Evolutionary conservation across 345 rosid species (phyloP).

Genomic region (Adansonia digitata): DNA sequence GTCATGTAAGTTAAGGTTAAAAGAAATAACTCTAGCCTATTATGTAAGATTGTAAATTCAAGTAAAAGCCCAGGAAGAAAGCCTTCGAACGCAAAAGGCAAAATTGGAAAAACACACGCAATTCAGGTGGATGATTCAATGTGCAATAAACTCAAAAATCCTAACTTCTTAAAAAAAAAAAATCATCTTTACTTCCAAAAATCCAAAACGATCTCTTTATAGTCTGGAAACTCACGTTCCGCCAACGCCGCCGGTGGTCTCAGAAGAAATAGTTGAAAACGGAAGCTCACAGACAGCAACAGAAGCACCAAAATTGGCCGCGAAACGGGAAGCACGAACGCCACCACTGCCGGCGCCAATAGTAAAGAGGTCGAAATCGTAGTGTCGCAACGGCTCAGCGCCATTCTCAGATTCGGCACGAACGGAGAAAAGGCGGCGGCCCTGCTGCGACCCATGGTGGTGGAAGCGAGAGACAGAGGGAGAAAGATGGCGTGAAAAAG

Average conservation of each 20-base stretch:
- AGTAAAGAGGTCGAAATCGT: slow-evolving; percentile 93
- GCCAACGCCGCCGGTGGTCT: slow-evolving; percentile 86
- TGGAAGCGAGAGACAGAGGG: slow-evolving; percentile 22
- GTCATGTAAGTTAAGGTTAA: background rate
- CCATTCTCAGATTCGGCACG: slow-evolving; percentile 60
- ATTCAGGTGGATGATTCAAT: background rate
- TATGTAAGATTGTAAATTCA: background rate
- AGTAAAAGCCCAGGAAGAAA: background rate
- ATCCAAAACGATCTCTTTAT: background rate
- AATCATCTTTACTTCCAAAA: background rate
- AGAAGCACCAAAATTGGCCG: slow-evolving; percentile 76
- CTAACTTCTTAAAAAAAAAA: background rate
- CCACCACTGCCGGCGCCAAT: slow-evolving; percentile 97
- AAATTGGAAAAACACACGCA: background rate
- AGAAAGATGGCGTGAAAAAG: slow-evolving; percentile 19
- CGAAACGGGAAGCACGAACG: slow-evolving; percentile 92
- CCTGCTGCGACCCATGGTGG: slow-evolving; percentile 15
- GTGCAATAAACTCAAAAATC: background rate
- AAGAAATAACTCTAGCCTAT: background rate
- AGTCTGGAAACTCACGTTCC: slow-evolving; percentile 65
- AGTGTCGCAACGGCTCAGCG: slow-evolving; percentile 47
- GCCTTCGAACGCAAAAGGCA: background rate
- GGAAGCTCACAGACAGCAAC: slow-evolving; percentile 98
- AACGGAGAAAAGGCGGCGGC: slow-evolving; percentile 33
- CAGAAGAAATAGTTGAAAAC: slow-evolving; percentile 82